Evolutionary conservation across 805 yeast species (phyloP).

Genomic region (Sungouiozyma ichnusensis): DNA sequence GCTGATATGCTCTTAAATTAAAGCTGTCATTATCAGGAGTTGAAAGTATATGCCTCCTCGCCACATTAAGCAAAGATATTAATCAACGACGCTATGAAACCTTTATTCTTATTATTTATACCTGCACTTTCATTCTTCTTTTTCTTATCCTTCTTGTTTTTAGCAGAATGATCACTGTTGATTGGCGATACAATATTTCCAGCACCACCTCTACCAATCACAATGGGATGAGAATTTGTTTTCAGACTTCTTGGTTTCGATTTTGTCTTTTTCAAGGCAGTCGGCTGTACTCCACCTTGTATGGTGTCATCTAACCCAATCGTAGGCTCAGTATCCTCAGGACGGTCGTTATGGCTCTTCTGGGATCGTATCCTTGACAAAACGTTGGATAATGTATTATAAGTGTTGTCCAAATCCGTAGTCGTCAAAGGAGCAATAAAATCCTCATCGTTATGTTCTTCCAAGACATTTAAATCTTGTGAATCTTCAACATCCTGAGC

Average conservation of each 20-base stretch:
- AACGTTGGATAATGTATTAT: constrained; percentile 1
- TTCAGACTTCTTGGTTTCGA: not conserved
- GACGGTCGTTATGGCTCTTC: not conserved
- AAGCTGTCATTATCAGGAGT: not conserved
- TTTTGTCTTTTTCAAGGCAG: not conserved
- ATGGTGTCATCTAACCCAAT: not conserved
- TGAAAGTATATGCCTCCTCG: too few relatives aligned
- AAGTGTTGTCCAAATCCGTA: constrained; percentile 1
- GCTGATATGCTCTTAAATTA: not conserved
- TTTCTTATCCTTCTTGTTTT: constrained; percentile 1
- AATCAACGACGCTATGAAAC: constrained; percentile 5
- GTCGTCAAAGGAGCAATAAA: constrained; percentile 4
- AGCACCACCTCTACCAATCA: constrained; percentile 29
- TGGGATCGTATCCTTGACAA: constrained; percentile 2
- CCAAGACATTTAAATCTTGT: not conserved
- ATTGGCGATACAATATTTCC: constrained; percentile 27
- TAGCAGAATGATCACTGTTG: constrained; percentile 1
- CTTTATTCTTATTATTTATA: constrained; percentile 3
- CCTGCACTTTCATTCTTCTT: constrained; percentile 2
- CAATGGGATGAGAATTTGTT: constrained; percentile 7
- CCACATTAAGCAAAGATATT: constrained; percentile 5
- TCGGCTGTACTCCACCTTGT: not conserved
- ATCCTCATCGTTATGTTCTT: constrained; percentile 2
- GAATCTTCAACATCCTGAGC: constrained; percentile 47
- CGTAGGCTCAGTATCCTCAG: not conserved